Conservation (phyloP, 495 filamentous ascomycete species). For the Hypoxylon cercidicola region DNA sequence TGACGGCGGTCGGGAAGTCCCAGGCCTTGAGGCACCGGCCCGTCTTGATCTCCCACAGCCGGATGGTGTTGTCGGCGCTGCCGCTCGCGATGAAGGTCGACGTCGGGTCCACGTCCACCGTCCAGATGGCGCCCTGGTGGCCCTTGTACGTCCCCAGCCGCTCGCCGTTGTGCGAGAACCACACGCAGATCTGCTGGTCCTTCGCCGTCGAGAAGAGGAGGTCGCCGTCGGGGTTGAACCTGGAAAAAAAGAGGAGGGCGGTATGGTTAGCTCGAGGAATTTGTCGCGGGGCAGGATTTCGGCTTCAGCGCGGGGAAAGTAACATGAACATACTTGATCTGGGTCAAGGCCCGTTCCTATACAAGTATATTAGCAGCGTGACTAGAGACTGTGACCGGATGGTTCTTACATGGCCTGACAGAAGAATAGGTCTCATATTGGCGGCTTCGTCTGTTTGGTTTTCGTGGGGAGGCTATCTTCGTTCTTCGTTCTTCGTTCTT, state of each 20-base stretch:
- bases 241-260: slow-evolving; percentile 42
- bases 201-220: slow-evolving; percentile 97
- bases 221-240: slow-evolving; percentile 96
- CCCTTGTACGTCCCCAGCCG: slow-evolving; percentile 94
- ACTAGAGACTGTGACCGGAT: slow-evolving; percentile 46
- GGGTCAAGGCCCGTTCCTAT: slow-evolving; percentile 91
- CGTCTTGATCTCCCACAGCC: slow-evolving; percentile 94
- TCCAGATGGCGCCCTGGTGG: slow-evolving; percentile 98
- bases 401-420: slow-evolving; percentile 85
- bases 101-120: slow-evolving; percentile 95
- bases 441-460: slow-evolving; percentile 26
- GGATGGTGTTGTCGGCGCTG: slow-evolving; percentile 96
- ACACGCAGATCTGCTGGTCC: slow-evolving; percentile 95
- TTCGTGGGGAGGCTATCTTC: slow-evolving; percentile 21
- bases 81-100: slow-evolving; percentile 93
- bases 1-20: slow-evolving; percentile 96
- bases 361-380: slow-evolving; percentile 48
- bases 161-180: slow-evolving; percentile 95
- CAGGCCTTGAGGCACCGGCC: slow-evolving; percentile 94
- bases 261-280: slow-evolving; percentile 26
- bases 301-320: slow-evolving; percentile 5
- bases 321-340: slow-evolving; percentile 83
- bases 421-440: slow-evolving; percentile 92
- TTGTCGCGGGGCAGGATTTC: slow-evolving; percentile 37
- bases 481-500: no score